Evolutionary conservation across 1,139 yeast genomes (phyloP), one percentile per base, ranked within the genome.

Genomic region (Pichia terricola): DNA sequence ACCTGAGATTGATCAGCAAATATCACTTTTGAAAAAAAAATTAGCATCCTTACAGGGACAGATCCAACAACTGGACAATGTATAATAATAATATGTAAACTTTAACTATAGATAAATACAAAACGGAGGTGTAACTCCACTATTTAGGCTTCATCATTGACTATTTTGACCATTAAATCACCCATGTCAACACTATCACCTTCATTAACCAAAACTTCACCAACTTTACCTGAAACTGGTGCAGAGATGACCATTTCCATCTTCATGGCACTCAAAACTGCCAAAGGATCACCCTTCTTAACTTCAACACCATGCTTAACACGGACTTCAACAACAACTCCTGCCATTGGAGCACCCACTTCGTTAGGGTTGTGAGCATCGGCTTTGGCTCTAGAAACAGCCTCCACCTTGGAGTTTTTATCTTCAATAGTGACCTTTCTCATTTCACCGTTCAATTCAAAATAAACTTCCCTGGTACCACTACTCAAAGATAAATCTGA

Each of bases 161-260:
- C 59, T 48, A 74, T 67, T 62, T 66, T 72, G 57, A 73, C 71
- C 52, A 84, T 70, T 65, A 91, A 73, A 63, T 91, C 98, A 53
- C 82, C 81, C 46, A 95, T 95, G 58, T 88, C 97, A 38, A 94
- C 97, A 42, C 94, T 82, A 61, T 91, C 98, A 56, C 96, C 95
- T 59, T 86, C 94, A 64, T 81, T 81, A 53, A 88, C 82, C 46
- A 73, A 63, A 34, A 91, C 73, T 31, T 82, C 84, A 43, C 83
- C 81, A 49, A 94, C 79, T 61, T 74, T 77, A 62, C 98, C 99
- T 48, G 82, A 73, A 50, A 78, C 81, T 44, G 95, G 95, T 8
- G 99, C 91, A 62, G 89, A 77, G 56, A 91, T 89, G 43, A 91
- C 95, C 97, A 91, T 91, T 72, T 91, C 99, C 98, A 94, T 94